Conservation (phyloP, 352 stramenopile species). For the Phytopythium oedochilum region DNA sequence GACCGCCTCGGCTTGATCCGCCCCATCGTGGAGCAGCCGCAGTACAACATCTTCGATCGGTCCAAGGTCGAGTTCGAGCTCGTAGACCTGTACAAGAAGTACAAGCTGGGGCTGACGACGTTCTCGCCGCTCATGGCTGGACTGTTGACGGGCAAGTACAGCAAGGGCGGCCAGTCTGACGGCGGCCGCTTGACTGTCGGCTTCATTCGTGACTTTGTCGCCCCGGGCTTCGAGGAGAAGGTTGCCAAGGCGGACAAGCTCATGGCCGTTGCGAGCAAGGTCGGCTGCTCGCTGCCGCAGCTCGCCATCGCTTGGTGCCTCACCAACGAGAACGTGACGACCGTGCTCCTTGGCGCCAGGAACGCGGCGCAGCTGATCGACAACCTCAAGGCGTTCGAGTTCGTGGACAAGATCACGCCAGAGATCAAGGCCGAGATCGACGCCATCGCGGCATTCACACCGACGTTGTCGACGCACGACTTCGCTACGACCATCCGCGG, state of each 20-base stretch:
- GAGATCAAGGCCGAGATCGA: constrained; percentile 49
- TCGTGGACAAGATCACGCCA: constrained; percentile 45
- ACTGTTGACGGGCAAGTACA: constrained; percentile 57
- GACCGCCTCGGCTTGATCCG: constrained; percentile 7
- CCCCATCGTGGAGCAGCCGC: constrained; percentile 40
- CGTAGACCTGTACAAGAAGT: constrained; percentile 41
- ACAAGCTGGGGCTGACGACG: constrained; percentile 48
- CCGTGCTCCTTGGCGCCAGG: constrained; percentile 46
- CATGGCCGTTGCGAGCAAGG: constrained; percentile 29
- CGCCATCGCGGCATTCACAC: constrained; percentile 43
- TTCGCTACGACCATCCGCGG: not conserved
- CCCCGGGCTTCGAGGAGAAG: constrained; percentile 24
- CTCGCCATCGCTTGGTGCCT: constrained; percentile 51
- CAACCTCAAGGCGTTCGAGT: constrained; percentile 60
- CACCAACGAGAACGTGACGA: constrained; percentile 44
- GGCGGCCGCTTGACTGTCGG: constrained; percentile 23
- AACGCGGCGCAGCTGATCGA: constrained; percentile 56
- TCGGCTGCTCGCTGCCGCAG: constrained; percentile 45
- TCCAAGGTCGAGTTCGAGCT: constrained; percentile 52
- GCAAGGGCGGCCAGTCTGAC: constrained; percentile 6
- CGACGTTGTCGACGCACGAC: constrained; percentile 8
- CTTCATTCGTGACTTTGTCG: constrained; percentile 17
- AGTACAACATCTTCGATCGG: constrained; percentile 72
- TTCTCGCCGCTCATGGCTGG: constrained; percentile 41
- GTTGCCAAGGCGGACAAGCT: constrained; percentile 22